Percentiles rank a stretch among this genome's conserved stretches.
Evolutionary conservation across 73 alveolate genomes (phyloP).

Genomic region (Tetrahymena elliotti): DNA sequence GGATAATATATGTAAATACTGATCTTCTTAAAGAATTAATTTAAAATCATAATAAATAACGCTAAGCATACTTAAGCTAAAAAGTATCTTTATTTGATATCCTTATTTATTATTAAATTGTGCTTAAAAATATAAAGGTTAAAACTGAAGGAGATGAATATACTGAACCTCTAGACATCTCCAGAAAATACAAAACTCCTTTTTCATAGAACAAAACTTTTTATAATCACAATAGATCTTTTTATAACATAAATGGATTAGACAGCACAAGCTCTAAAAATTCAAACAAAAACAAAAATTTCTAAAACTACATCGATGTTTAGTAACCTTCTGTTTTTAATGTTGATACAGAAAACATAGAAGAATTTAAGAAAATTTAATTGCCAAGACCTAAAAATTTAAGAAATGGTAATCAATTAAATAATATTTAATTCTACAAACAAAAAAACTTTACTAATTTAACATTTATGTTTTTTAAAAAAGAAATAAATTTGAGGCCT

Average conservation of each 20-base stretch:
- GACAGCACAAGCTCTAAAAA: background rate
- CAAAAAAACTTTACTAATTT: no score
- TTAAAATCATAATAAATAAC: background rate
- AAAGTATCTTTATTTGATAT: background rate
- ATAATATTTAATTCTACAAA: no score
- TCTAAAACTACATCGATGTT: background rate
- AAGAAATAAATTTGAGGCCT: background rate
- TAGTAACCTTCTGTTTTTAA: background rate
- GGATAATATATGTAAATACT: background rate
- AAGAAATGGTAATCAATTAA: background rate
- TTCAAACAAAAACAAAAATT: background rate
- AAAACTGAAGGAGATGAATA: background rate
- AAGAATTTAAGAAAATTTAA: background rate
- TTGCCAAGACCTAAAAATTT: background rate
- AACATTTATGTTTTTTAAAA: no score
- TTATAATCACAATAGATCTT: background rate
- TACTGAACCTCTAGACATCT: background rate
- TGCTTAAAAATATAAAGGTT: background rate
- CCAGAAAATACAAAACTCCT: background rate
- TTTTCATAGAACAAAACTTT: background rate
- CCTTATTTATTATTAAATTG: no score
- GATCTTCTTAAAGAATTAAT: background rate
- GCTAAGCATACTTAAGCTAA: background rate
- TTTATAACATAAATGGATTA: background rate
- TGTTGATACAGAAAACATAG: background rate